These are phyloP conservation scores for Suillus discolor DNA, from an alignment of 768 basidiomycete species.

Conservation along the genomic window DNA sequence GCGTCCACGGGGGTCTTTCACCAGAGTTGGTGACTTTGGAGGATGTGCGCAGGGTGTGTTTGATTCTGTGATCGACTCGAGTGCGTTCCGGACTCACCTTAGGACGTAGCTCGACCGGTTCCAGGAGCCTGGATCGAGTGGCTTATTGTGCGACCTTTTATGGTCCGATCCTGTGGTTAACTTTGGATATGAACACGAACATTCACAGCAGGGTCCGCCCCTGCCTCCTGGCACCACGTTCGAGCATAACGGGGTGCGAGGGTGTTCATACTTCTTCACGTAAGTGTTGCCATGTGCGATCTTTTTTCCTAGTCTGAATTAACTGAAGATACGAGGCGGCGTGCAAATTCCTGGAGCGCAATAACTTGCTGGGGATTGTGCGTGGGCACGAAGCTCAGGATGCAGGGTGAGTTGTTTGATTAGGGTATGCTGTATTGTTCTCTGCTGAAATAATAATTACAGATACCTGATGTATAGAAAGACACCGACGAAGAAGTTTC, in stretches of 20 bases:
- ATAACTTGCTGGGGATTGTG: slow-evolving; percentile 87
- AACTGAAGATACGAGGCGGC: slow-evolving; percentile 81
- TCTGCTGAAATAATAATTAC: slow-evolving; percentile 6
- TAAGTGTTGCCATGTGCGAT: slow-evolving; percentile 40
- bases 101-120: slow-evolving; percentile 82
- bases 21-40: slow-evolving; percentile 81
- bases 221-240: slow-evolving; percentile 63
- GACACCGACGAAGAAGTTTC: slow-evolving; percentile 93
- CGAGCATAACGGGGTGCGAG: slow-evolving; percentile 82
- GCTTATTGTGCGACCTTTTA: slow-evolving; percentile 90
- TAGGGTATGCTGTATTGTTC: not conserved
- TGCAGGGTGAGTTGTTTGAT: slow-evolving; percentile 66
- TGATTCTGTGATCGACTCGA: not conserved
- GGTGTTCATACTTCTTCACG: slow-evolving; percentile 94
- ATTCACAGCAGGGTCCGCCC: slow-evolving; percentile 48
- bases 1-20: slow-evolving; percentile 95
- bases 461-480: slow-evolving; percentile 95
- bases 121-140: slow-evolving; percentile 89
- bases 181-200: slow-evolving; percentile 81
- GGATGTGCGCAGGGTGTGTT: slow-evolving; percentile 65
- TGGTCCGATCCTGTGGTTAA: slow-evolving; percentile 95
- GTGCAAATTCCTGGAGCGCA: slow-evolving; percentile 92
- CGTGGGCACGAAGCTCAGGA: slow-evolving; percentile 99
- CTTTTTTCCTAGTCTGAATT: not conserved
- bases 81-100: slow-evolving; percentile 12